phyloP scores from a whole-genome alignment of 2,329 filamentous ascomycete genomes.

The Dothideomycetes sp. region DNA sequence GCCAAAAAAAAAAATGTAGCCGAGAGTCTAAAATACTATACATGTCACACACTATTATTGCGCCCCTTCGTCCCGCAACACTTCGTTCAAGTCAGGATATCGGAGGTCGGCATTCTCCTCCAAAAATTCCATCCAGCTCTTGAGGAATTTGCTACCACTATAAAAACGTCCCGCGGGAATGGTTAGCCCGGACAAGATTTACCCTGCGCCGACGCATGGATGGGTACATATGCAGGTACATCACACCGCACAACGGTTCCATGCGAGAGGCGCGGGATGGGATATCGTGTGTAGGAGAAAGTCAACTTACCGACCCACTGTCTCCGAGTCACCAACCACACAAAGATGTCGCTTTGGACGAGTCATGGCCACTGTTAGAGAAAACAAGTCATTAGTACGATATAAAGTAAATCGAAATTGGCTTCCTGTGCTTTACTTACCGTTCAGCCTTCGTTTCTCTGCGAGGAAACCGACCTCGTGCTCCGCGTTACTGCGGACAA shows the following conservation, averaged over 20 bases:
- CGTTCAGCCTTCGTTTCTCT: slow-evolving; percentile 86
- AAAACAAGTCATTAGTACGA: slow-evolving; percentile 9
- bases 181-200: slow-evolving; percentile 9
- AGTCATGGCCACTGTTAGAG: slow-evolving; percentile 80
- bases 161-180: slow-evolving; percentile 11
- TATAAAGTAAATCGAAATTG: not conserved
- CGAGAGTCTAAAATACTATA: slow-evolving; percentile 8
- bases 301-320: slow-evolving; percentile 69
- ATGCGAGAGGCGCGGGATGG: slow-evolving; percentile 1
- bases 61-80: slow-evolving; percentile 22
- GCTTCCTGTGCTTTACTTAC: slow-evolving; percentile 41
- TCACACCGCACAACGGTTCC: not conserved
- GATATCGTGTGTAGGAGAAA: not conserved
- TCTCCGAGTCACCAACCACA: slow-evolving; percentile 89
- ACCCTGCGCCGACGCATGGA: not conserved
- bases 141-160: slow-evolving; percentile 78
- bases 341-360: slow-evolving; percentile 83
- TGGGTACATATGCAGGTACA: slow-evolving; percentile 14
- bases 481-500: slow-evolving; percentile 84
- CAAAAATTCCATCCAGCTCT: slow-evolving; percentile 81
- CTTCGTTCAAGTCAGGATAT: slow-evolving; percentile 61
- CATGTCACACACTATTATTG: slow-evolving; percentile 6
- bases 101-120: slow-evolving; percentile 84
- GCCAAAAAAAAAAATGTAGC: too few relatives aligned
- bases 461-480: slow-evolving; percentile 87